phyloP scores from a whole-genome alignment of 768 basidiomycete genomes.

The Kwoniella europaea region DNA sequence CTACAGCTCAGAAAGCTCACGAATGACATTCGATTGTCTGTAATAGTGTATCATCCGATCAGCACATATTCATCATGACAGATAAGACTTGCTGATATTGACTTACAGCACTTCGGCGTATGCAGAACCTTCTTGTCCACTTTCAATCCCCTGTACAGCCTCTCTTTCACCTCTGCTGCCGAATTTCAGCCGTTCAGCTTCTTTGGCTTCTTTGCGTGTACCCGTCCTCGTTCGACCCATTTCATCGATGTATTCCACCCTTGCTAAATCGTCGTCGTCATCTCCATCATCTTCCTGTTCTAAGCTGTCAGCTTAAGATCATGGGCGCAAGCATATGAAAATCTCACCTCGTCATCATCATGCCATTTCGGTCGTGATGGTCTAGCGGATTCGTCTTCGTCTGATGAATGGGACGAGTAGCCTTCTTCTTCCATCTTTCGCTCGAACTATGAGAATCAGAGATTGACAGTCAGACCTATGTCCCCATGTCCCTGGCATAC shows the following conservation, averaged over 20 bases:
- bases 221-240: conserved; percentile 53
- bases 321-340: not conserved
- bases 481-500: too few relatives aligned
- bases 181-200: conserved; percentile 32
- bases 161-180: not conserved
- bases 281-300: conserved; percentile 20
- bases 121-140: conserved; percentile 29
- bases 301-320: not conserved
- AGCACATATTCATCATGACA: not conserved
- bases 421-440: conserved; percentile 47
- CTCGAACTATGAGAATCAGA: conserved; percentile 44
- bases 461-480: not conserved
- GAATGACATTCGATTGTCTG: conserved; percentile 56
- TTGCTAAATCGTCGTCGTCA: conserved; percentile 32
- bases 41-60: not conserved
- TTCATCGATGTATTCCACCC: conserved; percentile 56
- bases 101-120: conserved; percentile 57
- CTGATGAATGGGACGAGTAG: conserved; percentile 45
- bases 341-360: conserved; percentile 11
- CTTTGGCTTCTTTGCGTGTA: conserved; percentile 48
- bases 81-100: not conserved
- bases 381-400: conserved; percentile 46
- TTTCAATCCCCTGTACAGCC: not conserved
- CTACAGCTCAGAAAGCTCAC: conserved; percentile 24
- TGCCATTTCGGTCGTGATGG: conserved; percentile 24